These are phyloP conservation scores for Lachnellula subtilissima DNA, from an alignment of 2,329 filamentous ascomycete genomes.

Conservation along the genomic window DNA sequence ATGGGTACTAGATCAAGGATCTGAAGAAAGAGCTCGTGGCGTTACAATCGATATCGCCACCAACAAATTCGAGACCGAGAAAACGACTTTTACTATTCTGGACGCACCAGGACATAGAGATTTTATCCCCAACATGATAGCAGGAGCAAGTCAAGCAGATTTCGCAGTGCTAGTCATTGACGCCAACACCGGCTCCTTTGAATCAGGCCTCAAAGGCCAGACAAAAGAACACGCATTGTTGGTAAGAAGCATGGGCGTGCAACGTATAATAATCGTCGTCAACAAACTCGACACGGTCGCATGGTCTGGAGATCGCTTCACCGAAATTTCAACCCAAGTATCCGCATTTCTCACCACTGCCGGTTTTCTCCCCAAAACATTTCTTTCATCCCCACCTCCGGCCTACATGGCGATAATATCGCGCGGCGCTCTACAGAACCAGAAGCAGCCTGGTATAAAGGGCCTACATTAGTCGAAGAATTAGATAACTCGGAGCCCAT, in stretches of 20 bases:
- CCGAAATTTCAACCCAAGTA: slow-evolving; percentile 80
- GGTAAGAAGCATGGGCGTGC: slow-evolving; percentile 84
- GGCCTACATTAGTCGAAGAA: slow-evolving; percentile 74
- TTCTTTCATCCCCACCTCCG: slow-evolving; percentile 84
- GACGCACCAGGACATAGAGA: slow-evolving; percentile 93
- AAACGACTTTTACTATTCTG: slow-evolving; percentile 84
- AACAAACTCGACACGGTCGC: slow-evolving; percentile 89
- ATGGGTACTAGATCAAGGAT: slow-evolving; percentile 92
- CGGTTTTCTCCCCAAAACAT: slow-evolving; percentile 79
- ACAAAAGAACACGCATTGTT: slow-evolving; percentile 91
- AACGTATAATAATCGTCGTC: slow-evolving; percentile 80
- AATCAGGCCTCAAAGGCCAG: slow-evolving; percentile 88
- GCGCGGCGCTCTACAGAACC: slow-evolving; percentile 51
- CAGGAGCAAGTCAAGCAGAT: slow-evolving; percentile 90
- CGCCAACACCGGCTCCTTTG: slow-evolving; percentile 83
- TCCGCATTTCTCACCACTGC: slow-evolving; percentile 75
- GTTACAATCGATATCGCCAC: slow-evolving; percentile 97
- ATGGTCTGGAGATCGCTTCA: slow-evolving; percentile 80
- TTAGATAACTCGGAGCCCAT: slow-evolving; percentile 78
- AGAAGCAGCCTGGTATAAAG: slow-evolving; percentile 71
- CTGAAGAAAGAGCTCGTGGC: slow-evolving; percentile 81
- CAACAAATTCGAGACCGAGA: slow-evolving; percentile 87
- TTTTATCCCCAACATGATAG: slow-evolving; percentile 99
- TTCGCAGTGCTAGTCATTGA: slow-evolving; percentile 95
- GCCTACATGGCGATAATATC: slow-evolving; percentile 84